Base-by-base conservation (phyloP, 139 green algal species). In the Coccomyxa sp. region DNA sequence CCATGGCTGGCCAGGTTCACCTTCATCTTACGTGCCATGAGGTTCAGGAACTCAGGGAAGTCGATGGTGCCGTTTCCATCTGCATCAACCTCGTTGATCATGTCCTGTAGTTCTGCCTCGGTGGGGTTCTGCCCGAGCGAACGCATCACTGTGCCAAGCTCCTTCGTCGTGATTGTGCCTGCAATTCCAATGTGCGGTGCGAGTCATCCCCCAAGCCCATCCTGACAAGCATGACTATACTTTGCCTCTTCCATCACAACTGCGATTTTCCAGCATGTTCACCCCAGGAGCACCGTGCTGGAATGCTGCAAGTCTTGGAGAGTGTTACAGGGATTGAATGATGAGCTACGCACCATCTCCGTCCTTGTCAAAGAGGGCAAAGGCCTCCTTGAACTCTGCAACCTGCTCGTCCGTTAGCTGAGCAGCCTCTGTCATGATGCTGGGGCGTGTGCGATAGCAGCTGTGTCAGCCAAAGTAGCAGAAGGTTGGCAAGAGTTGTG, bases 11-110 rank as follows among this genome's bases (percentile, higher is more conserved):
- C n/a, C n/a, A 54, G 0, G 40, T 40, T 37, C 55, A 94, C 93
- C 94, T 99, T 99, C 95, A 99, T 99, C 85, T 99, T 99, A 68
- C 93, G 86, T 0, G 94, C 91, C 97, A 99, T 99, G 35, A 99
- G 90, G 84, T 91, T 95, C 6, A 99, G 82, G 82, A 99, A 99
- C 91, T 99, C 97, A 7, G 95, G 94, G 80, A 99, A 99, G 85
- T 99, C 97, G 76, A 99, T 99, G 37, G 95, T 99, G 41, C 97
- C 97, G 82, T 98, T 99, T 69, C 95, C 95, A 82, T 99, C 97
- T 31, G 93, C 93, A 83, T 99, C 97, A 31, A 99, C 97, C 88
- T 99, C 97, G 81, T 95, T 98, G 82, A 99, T 98, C 97, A 99
- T 99, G 78, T 99, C 97, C 64, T 88, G 83, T 80, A 99, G 90